Conservation (phyloP, 768 basidiomycete genomes). For the Hemileccinum rubropunctum region DNA sequence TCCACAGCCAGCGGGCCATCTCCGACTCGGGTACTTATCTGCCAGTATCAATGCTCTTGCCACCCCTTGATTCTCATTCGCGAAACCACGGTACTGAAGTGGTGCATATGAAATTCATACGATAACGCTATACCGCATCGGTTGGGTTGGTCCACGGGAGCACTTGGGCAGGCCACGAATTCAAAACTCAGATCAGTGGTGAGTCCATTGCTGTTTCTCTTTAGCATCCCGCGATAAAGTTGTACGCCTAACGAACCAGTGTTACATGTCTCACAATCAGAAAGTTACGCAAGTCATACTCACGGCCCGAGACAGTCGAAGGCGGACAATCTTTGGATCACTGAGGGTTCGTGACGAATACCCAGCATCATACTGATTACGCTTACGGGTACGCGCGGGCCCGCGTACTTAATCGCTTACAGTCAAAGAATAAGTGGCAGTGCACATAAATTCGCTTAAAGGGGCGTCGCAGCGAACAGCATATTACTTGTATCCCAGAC, state of each 20-base stretch:
- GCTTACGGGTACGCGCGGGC: not conserved
- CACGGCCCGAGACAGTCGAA: not conserved
- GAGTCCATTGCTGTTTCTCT: not conserved
- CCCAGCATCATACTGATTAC: conserved; percentile 10
- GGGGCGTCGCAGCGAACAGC: conserved; percentile 12
- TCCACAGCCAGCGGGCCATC: not conserved
- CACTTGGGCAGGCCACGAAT: no score
- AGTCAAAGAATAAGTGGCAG: conserved; percentile 18
- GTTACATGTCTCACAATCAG: not conserved
- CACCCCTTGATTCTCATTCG: conserved; percentile 3
- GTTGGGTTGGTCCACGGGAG: conserved; percentile 4
- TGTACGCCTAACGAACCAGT: not conserved
- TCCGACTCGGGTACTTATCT: not conserved
- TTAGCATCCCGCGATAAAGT: no score
- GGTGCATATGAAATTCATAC: conserved; percentile 13
- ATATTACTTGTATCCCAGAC: not conserved
- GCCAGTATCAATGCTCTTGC: not conserved
- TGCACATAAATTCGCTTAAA: conserved; percentile 14
- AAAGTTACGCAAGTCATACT: not conserved
- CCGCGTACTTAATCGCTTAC: not conserved
- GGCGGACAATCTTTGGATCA: not conserved
- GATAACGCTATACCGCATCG: not conserved
- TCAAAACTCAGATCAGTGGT: not conserved
- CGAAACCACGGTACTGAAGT: not conserved
- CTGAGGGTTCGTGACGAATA: not conserved